Conservation (phyloP, 208 protist species). For the Crithidia fasciculata region DNA sequence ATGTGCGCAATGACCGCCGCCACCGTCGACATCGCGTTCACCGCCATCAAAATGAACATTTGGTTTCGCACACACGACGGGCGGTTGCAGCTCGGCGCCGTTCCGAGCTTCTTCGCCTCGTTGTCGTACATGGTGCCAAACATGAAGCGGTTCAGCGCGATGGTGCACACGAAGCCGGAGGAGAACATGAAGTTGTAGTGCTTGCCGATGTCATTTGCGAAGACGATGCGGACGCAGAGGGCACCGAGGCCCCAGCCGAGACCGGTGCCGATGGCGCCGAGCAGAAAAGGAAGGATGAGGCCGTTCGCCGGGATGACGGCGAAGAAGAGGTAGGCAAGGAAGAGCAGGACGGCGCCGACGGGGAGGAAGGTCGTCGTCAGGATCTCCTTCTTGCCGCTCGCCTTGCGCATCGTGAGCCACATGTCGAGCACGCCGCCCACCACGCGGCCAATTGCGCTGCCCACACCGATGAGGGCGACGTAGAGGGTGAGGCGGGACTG, state of each 20-base stretch:
- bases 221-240: slow-evolving; percentile 67
- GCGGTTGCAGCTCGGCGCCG: slow-evolving; percentile 47
- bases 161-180: slow-evolving; percentile 66
- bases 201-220: slow-evolving; percentile 76
- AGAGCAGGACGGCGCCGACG: slow-evolving; percentile 37
- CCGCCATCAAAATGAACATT: slow-evolving; percentile 75
- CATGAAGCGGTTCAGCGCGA: slow-evolving; percentile 81
- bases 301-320: slow-evolving; percentile 48
- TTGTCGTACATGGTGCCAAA: slow-evolving; percentile 81
- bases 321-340: slow-evolving; percentile 63
- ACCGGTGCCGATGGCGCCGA: slow-evolving; percentile 70
- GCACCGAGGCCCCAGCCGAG: slow-evolving; percentile 64
- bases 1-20: slow-evolving; percentile 48
- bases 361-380: slow-evolving; percentile 65
- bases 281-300: slow-evolving; percentile 66
- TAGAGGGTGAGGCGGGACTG: slow-evolving; percentile 52
- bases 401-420: slow-evolving; percentile 40
- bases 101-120: slow-evolving; percentile 35
- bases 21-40: slow-evolving; percentile 54
- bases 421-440: slow-evolving; percentile 62
- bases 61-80: slow-evolving; percentile 61
- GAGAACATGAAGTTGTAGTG: slow-evolving; percentile 87
- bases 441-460: slow-evolving; percentile 74
- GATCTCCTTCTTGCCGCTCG: slow-evolving; percentile 32
- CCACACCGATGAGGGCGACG: slow-evolving; percentile 69